Percentiles rank a stretch among this genome's conserved stretches.
Evolutionary conservation across 208 protist species (phyloP).

Genomic region (Chromosphaera perkinsii): DNA sequence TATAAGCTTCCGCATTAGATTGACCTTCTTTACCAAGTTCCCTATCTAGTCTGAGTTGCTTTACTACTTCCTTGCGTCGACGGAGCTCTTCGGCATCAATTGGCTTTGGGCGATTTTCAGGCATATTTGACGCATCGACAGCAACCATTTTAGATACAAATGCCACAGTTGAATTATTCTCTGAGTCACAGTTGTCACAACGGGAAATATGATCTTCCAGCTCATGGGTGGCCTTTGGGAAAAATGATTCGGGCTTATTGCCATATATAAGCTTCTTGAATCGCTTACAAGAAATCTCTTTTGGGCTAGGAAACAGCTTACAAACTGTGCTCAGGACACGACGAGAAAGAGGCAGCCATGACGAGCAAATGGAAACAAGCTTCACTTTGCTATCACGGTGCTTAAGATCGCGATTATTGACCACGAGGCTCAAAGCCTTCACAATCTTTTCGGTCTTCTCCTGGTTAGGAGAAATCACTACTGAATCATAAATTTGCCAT

Average conservation of each 20-base stretch:
- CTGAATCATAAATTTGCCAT: constrained; percentile 84
- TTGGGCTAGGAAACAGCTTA: constrained; percentile 12
- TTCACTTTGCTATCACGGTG: constrained; percentile 30
- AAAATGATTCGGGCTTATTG: neutral
- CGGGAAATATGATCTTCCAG: neutral
- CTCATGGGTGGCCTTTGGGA: neutral
- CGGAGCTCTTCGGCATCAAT: constrained; percentile 17
- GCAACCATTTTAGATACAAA: constrained; percentile 42
- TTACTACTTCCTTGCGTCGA: neutral
- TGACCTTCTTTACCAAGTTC: neutral
- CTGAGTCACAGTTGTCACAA: neutral
- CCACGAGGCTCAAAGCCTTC: constrained; percentile 53
- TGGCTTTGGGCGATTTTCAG: constrained; percentile 4
- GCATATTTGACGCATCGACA: constrained; percentile 9
- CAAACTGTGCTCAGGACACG: constrained; percentile 65
- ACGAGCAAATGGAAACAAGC: constrained; percentile 33
- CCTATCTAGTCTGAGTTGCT: too few relatives aligned
- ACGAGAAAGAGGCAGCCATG: constrained; percentile 84
- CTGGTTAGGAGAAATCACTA: constrained; percentile 42
- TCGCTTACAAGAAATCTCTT: neutral
- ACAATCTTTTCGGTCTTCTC: constrained; percentile 67
- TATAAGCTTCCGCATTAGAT: constrained; percentile 1
- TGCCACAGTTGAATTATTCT: constrained; percentile 8
- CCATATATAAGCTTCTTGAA: constrained; percentile 5
- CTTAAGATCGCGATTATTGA: constrained; percentile 42